Conservation (phyloP, 1,284 basidiomycete species). For the Ceraceosorus guamensis region DNA sequence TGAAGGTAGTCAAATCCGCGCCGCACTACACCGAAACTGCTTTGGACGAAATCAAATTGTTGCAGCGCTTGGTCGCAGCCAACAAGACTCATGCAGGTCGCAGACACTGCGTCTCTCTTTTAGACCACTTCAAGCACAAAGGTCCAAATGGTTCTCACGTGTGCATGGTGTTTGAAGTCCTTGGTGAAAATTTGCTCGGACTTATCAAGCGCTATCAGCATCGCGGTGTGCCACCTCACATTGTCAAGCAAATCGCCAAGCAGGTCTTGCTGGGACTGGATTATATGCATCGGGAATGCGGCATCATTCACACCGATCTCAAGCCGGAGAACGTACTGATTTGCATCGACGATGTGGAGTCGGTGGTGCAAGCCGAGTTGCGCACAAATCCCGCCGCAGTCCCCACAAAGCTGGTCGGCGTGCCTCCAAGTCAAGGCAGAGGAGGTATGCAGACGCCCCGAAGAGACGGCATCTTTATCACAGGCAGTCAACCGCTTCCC, state of each 20-base stretch:
- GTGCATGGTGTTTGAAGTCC: conserved; percentile 99
- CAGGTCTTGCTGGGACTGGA: conserved; percentile 90
- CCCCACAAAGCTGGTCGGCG: conserved; percentile 79
- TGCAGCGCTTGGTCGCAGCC: conserved; percentile 86
- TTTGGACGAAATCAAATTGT: conserved; percentile 94
- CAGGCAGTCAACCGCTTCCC: conserved; percentile 85
- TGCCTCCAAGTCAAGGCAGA: conserved; percentile 86
- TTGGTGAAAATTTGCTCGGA: conserved; percentile 95
- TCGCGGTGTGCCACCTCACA: conserved; percentile 84
- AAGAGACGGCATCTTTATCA: conserved; percentile 79
- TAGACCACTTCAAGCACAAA: conserved; percentile 93
- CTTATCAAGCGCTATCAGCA: conserved; percentile 94
- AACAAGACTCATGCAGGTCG: conserved; percentile 54
- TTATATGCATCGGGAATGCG: conserved; percentile 94
- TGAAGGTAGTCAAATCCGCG: conserved; percentile 98
- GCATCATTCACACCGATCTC: conserved; percentile 74
- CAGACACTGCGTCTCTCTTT: conserved; percentile 73
- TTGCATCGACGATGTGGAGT: conserved; percentile 92
- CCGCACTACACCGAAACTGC: conserved; percentile 96
- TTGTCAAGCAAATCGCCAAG: conserved; percentile 95
- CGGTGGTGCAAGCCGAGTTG: conserved; percentile 80
- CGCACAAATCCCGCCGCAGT: conserved; percentile 58
- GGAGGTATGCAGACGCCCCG: conserved; percentile 96
- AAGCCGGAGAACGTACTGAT: conserved; percentile 98
- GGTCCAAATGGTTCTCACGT: conserved; percentile 95